Conservation (phyloP, 495 filamentous ascomycete genomes). For the Amorphotheca resinae region DNA sequence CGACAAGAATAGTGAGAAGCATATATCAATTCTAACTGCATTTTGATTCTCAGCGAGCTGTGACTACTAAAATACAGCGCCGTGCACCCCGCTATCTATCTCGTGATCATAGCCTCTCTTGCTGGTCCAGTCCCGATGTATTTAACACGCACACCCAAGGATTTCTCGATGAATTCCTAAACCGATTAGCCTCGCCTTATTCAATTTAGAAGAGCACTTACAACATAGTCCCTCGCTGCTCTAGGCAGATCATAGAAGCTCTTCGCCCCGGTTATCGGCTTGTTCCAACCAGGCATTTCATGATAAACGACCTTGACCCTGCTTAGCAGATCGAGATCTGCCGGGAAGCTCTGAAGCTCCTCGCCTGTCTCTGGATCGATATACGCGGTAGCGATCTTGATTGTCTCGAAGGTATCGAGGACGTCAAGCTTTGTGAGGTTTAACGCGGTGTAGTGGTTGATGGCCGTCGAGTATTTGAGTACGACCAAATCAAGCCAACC, state of each 20-base stretch:
- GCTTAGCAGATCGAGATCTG: slow-evolving; percentile 50
- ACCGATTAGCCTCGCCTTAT: too few species aligned
- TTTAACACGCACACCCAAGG: slow-evolving; percentile 48
- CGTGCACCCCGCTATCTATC: too few species aligned
- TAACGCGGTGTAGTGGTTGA: slow-evolving; percentile 25
- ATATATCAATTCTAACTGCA: too few species aligned
- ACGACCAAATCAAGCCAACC: slow-evolving; percentile 74
- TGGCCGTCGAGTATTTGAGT: slow-evolving; percentile 59
- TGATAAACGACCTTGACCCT: slow-evolving; percentile 53
- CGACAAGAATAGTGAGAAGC: too few species aligned
- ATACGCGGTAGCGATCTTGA: slow-evolving; percentile 72
- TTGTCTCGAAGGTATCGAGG: slow-evolving; percentile 57
- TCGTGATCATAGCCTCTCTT: slow-evolving; percentile 38
- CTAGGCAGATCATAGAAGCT: slow-evolving; percentile 54
- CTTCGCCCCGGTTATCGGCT: slow-evolving; percentile 47
- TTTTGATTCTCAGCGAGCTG: too few species aligned
- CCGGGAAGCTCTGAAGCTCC: slow-evolving; percentile 49
- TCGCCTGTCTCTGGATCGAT: slow-evolving; percentile 39
- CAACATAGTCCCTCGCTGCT: slow-evolving; percentile 39
- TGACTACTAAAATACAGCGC: too few species aligned
- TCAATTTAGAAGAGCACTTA: too few species aligned
- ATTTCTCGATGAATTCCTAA: slow-evolving; percentile 69
- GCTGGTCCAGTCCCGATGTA: slow-evolving; percentile 53
- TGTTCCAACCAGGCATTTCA: slow-evolving; percentile 69
- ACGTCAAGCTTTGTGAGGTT: slow-evolving; percentile 89